Evolutionary conservation across 176 grass and related monocot genomes (phyloP).

Genomic region (Phoenix roebelenii): DNA sequence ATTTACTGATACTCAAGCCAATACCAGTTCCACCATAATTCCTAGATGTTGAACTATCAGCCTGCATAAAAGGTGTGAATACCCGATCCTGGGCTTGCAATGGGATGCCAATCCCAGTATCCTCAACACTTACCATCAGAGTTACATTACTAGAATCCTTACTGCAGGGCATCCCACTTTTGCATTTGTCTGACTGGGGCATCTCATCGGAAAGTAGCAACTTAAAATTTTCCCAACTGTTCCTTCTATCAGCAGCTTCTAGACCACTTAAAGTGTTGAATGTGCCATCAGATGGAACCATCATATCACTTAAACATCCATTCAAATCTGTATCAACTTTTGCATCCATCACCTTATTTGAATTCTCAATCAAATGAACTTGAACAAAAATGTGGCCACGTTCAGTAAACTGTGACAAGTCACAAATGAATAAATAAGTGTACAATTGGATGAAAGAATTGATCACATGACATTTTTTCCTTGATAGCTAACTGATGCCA

Average conservation of each 20-base stretch:
- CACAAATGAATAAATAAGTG: slow-evolving; percentile 15
- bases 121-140: slow-evolving; percentile 69
- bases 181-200: slow-evolving; percentile 16
- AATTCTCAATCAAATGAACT: slow-evolving; percentile 58
- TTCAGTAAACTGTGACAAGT: slow-evolving; percentile 65
- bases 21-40: slow-evolving; percentile 95
- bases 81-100: slow-evolving; percentile 77
- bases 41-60: slow-evolving; percentile 91
- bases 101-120: slow-evolving; percentile 92
- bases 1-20: slow-evolving; percentile 95
- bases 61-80: slow-evolving; percentile 93
- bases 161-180: slow-evolving; percentile 19
- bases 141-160: slow-evolving; percentile 29
- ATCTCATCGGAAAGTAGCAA: slow-evolving; percentile 50
- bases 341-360: slow-evolving; percentile 21
- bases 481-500: too few relatives aligned
- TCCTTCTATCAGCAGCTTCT: slow-evolving; percentile 69
- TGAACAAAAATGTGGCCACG: slow-evolving; percentile 87
- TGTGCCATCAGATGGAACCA: slow-evolving; percentile 21
- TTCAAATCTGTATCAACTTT: slow-evolving; percentile 29
- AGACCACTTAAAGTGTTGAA: slow-evolving; percentile 87
- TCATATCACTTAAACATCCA: slow-evolving; percentile 38
- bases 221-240: slow-evolving; percentile 76
- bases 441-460: too few relatives aligned
- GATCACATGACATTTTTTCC: too few relatives aligned